phyloP scores from a whole-genome alignment of 805 yeast genomes.

The Candida saitoana region DNA sequence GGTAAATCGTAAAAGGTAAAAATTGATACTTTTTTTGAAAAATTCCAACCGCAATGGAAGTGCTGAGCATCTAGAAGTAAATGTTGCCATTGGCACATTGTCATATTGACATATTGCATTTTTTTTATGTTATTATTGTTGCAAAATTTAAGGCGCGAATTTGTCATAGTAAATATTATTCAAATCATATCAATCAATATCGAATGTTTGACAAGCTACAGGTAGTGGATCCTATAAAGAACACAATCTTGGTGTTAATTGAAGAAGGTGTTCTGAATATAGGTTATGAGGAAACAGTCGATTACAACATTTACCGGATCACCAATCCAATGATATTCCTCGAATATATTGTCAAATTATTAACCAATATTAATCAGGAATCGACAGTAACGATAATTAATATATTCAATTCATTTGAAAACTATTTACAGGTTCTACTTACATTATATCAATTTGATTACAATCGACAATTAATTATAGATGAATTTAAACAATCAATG shows the following conservation, averaged over 20 bases:
- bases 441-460: not conserved
- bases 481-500: not conserved
- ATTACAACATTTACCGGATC: constrained; percentile 14
- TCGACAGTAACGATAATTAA: not conserved
- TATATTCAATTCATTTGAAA: constrained; percentile 1
- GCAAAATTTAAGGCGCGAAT: not conserved
- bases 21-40: too few species aligned
- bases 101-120: too few species aligned
- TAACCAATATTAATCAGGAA: not conserved
- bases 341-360: constrained; percentile 1
- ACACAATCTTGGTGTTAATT: constrained; percentile 2
- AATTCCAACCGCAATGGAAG: too few species aligned
- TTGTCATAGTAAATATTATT: too few species aligned
- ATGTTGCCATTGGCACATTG: too few species aligned
- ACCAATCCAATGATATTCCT: constrained; percentile 8
- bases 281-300: constrained; percentile 7
- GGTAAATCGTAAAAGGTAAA: too few species aligned
- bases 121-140: not conserved
- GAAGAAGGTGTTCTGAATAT: constrained; percentile 10
- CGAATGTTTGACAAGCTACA: constrained; percentile 2
- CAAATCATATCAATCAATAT: too few species aligned
- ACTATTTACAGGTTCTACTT: not conserved
- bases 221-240: not conserved
- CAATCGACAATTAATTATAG: not conserved
- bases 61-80: too few species aligned